phyloP scores from a whole-genome alignment of 768 basidiomycete genomes.

The Leccinum broughii region DNA sequence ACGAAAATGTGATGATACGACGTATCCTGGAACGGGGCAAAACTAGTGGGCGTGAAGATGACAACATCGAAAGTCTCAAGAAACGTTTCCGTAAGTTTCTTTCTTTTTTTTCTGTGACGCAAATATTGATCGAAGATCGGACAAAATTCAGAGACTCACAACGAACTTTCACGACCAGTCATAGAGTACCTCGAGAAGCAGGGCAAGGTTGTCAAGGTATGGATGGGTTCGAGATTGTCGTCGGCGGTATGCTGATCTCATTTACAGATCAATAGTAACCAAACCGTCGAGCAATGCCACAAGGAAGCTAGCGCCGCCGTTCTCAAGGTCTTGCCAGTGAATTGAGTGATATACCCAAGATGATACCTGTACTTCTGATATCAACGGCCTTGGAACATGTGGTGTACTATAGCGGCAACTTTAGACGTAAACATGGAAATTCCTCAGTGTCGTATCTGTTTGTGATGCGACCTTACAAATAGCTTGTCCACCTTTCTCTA shows the following conservation, averaged over 20 bases:
- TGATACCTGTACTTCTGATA: not conserved
- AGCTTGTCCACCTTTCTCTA: constrained; percentile 61
- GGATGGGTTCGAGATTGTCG: not conserved
- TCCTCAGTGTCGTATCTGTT: constrained; percentile 30
- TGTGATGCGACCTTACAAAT: constrained; percentile 45
- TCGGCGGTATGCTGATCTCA: not conserved
- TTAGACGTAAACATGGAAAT: constrained; percentile 51
- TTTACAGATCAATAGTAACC: constrained; percentile 65
- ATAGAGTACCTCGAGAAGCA: constrained; percentile 73
- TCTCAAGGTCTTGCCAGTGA: constrained; percentile 41
- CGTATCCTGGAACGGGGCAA: constrained; percentile 88
- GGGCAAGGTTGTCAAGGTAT: constrained; percentile 78
- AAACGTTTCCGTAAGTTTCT: constrained; percentile 85
- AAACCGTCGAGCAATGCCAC: constrained; percentile 73
- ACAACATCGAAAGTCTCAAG: constrained; percentile 89
- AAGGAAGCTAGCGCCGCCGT: constrained; percentile 56
- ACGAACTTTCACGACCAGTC: constrained; percentile 89
- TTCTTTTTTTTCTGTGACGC: not conserved
- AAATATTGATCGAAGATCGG: constrained; percentile 1
- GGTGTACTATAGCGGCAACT: not conserved
- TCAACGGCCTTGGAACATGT: not conserved
- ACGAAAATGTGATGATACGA: constrained; percentile 82
- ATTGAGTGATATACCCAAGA: constrained; percentile 17
- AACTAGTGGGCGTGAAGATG: constrained; percentile 94
- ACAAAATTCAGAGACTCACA: constrained; percentile 65